These are phyloP conservation scores for Candida sanyaensis DNA, from an alignment of 1,139 yeast species.

Conservation along the genomic window DNA sequence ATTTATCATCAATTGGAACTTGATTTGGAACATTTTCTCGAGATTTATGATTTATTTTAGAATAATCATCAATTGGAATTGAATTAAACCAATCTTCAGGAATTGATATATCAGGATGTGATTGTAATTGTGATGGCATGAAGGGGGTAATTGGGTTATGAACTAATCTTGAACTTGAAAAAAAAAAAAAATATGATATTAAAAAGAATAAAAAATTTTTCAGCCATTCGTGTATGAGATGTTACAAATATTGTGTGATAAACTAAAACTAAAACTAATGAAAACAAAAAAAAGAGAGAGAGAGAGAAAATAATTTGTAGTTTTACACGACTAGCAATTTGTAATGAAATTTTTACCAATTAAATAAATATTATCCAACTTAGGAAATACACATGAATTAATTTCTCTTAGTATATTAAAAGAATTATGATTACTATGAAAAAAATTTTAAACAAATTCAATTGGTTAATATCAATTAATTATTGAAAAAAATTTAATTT, in stretches of 20 bases:
- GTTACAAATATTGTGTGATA: background rate
- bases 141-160: background rate
- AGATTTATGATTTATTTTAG: constrained; percentile 24
- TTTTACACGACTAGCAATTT: too few relatives aligned
- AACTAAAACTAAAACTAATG: too few relatives aligned
- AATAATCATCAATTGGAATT: constrained; percentile 33
- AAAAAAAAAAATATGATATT: background rate
- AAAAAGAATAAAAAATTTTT: background rate
- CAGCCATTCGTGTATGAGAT: background rate
- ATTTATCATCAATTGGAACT: constrained; percentile 16
- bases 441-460: too few relatives aligned
- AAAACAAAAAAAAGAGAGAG: background rate
- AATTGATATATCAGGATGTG: background rate
- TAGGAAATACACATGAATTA: background rate
- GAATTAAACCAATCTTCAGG: constrained; percentile 26
- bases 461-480: too few relatives aligned
- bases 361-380: background rate
- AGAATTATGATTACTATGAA: too few relatives aligned
- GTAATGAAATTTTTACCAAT: background rate
- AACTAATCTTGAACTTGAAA: too few relatives aligned
- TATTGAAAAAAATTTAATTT: too few relatives aligned
- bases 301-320: too few relatives aligned
- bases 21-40: constrained; percentile 19
- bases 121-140: constrained; percentile 1
- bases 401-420: too few relatives aligned